Conservation (phyloP, 306 rosid species). For the Arachis hypogaea region DNA sequence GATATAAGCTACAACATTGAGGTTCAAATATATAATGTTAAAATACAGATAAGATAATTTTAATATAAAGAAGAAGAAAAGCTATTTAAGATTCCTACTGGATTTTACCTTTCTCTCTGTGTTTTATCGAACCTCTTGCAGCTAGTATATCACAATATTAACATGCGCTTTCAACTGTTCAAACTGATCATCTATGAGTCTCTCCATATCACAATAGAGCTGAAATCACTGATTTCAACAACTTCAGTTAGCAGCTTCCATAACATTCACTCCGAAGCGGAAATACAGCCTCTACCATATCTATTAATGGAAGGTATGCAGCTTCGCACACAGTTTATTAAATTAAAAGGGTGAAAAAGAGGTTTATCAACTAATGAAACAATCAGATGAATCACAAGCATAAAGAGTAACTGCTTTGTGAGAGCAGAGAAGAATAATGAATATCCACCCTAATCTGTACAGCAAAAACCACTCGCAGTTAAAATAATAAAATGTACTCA, state of each 20-base stretch:
- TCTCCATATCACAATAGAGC: slow-evolving; percentile 92
- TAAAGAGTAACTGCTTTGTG: too few species aligned
- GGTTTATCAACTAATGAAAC: too few species aligned
- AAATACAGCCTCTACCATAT: slow-evolving; percentile 6
- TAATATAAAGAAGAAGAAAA: slow-evolving; percentile 16
- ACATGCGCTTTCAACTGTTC: slow-evolving; percentile 76
- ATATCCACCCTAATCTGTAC: too few species aligned
- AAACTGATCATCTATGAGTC: slow-evolving; percentile 70
- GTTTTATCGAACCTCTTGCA: slow-evolving; percentile 82
- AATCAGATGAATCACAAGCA: too few species aligned
- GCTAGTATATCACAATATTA: slow-evolving; percentile 94
- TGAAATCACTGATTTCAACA: slow-evolving; percentile 51
- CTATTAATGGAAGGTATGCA: not conserved
- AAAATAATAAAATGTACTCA: too few species aligned
- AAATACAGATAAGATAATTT: not conserved
- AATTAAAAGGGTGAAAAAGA: too few species aligned
- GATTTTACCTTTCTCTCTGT: slow-evolving; percentile 80
- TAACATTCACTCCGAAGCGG: not conserved
- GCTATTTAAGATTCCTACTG: not conserved
- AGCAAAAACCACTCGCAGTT: too few species aligned
- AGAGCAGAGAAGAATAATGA: too few species aligned
- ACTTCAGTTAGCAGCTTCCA: slow-evolving; percentile 34
- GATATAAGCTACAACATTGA: too few species aligned
- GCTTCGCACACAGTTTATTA: too few species aligned
- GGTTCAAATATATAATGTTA: too few species aligned